phyloP scores from a whole-genome alignment of 2,329 filamentous ascomycete genomes.

The Ascochyta koolunga region DNA sequence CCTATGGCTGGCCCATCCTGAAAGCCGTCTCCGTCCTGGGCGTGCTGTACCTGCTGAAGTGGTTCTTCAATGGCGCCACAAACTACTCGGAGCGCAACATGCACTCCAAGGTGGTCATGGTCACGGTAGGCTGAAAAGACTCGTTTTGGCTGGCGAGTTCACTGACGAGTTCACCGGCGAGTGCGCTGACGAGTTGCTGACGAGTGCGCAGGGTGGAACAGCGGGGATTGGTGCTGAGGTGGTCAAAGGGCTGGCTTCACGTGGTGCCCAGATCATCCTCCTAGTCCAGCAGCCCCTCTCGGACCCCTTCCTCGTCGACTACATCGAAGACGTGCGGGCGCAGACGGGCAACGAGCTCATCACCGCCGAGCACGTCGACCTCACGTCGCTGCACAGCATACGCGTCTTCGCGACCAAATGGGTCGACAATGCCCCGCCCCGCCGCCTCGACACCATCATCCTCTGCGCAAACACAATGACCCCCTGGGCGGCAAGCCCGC shows the following conservation, averaged over 20 bases:
- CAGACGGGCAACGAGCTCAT: constrained; percentile 83
- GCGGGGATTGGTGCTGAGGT: constrained; percentile 86
- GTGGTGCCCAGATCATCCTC: constrained; percentile 89
- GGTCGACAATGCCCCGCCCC: constrained; percentile 92
- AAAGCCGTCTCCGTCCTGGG: constrained; percentile 60
- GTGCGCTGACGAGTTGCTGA: constrained; percentile 22
- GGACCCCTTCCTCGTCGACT: constrained; percentile 90
- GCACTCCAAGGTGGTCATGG: constrained; percentile 91
- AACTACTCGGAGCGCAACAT: constrained; percentile 82
- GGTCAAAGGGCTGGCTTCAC: constrained; percentile 73
- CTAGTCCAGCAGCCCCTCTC: constrained; percentile 81
- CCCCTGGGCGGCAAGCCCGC: constrained; percentile 66
- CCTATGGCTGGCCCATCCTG: constrained; percentile 59
- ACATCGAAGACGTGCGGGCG: constrained; percentile 83
- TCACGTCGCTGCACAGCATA: constrained; percentile 86
- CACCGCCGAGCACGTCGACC: constrained; percentile 93
- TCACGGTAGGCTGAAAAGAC: constrained; percentile 67
- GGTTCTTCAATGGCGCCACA: constrained; percentile 75
- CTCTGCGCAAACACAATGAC: constrained; percentile 82
- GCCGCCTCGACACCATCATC: constrained; percentile 88
- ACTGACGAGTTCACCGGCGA: constrained; percentile 30
- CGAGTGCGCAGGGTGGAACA: constrained; percentile 71
- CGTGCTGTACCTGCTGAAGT: constrained; percentile 67
- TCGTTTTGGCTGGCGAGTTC: background rate
- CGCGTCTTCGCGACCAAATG: constrained; percentile 94